Base-by-base conservation (phyloP, 177 flowering plant species). In the Vitis hybrid region DNA sequence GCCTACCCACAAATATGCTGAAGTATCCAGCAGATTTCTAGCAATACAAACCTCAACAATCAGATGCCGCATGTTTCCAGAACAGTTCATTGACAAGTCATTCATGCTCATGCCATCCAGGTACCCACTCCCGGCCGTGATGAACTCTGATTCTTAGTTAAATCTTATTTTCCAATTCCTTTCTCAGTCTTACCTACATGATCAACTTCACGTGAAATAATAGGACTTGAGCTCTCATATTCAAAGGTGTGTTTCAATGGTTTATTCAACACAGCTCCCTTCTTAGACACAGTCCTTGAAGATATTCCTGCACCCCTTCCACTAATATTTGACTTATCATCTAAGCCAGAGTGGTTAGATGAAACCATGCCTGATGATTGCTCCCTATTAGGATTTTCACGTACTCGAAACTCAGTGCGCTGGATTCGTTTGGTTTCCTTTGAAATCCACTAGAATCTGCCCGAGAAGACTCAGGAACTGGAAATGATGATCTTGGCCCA, bases 41-140 rank as follows among this genome's bases (percentile, higher is more conserved):
- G 91, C 87, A 71, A 89, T 87, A 77, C 93, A 89, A 56, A 89
- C 89, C 80, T 89, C 93, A 21, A 89, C 93, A 76, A 89, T 85
- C 62, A 89, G 70, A 76, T 89, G 91, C 61, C 84, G 55, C 81
- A 89, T 63, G 80, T 84, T 87, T 57, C 93, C 93, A 76, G 84
- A 72, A 65, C 86, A 84, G 70, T 79, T 81, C 18, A 71, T 21
- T 1, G 91, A 84, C 82, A 83, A 70, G 68, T 87, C 93, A 81
- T 79, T 82, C 74, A 84, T 67, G 72, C 82, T 85, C 56, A 77
- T 67, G 32, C 78, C 65, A 65, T 85, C 90, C 70, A 72, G 72
- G 64, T 76, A 80, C 58, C 81, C 87, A 75, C 71, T 83, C 32
- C 79, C 80, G 65, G 68, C 85, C 14, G 76, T 49, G 18, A 78